Evolutionary conservation across 257 asterid genomes (phyloP), one percentile per base, ranked within the genome.

Genomic region (Handroanthus guayacan): DNA sequence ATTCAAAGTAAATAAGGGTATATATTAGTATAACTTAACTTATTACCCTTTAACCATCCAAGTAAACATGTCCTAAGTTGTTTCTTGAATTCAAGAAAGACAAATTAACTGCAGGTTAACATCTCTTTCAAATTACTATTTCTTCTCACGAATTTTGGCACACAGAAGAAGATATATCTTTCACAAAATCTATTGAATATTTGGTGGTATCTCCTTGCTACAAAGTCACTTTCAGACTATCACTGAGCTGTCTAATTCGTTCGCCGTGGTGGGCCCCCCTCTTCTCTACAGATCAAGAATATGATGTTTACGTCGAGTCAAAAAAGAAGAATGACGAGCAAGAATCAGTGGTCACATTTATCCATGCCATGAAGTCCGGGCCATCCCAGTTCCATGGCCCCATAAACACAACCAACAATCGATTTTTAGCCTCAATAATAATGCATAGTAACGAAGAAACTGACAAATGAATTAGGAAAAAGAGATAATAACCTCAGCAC

Each of bases 341-440:
- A 78, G 55, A 55, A 72, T 18, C 9, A 6, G 43, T 48, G 73
- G 64, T 16, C 17, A 55, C 69, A 78, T 71, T 71, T 63, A 52
- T 43, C 63, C 65, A 71, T 54, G 37, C 8, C 34, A 66, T 7
- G 48, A 60, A 6, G 44, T 72, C 5, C 13, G 25, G 14, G 20
- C 43, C 12, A 2, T 13, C n/a, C 2, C 57, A 51, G 2, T 72
- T 31, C 48, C 79, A 44, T 17, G 45, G 44, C 77, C 78, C 67
- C 36, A 18, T 64, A 39, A 74, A 43, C 20, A 62, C 44, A 39
- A 36, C 51, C 12, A n/a, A 6, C 3, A 14, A 39, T 57, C 66
- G 37, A 43, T 58, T 11, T 34, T 65, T 6, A 75, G 31, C 73
- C 64, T 62, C 65, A 62, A 74, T 62, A 43, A 44, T 54, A 20